Evolutionary conservation across 2,329 filamentous ascomycete genomes (phyloP).

Genomic region (Davidsoniella eucalypti): DNA sequence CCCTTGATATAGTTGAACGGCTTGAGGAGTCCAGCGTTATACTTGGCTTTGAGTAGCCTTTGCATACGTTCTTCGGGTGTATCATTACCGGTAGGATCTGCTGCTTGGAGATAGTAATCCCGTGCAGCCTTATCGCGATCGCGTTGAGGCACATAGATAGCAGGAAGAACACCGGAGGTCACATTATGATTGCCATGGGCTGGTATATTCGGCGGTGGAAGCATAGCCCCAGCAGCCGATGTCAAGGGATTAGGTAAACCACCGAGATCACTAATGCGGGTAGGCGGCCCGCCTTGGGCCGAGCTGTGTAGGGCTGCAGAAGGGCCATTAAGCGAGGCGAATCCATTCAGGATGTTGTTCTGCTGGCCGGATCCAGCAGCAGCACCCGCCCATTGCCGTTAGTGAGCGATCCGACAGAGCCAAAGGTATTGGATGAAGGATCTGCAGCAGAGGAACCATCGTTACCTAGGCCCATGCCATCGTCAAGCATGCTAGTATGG

Average conservation of each 20-base stretch:
- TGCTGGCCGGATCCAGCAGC: not conserved
- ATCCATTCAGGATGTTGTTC: constrained; percentile 2
- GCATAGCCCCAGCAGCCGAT: not conserved
- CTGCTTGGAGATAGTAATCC: constrained; percentile 94
- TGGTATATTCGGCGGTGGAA: not conserved
- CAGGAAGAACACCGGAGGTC: constrained; percentile 7
- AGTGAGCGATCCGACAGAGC: not conserved
- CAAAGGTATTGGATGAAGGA: constrained; percentile 15
- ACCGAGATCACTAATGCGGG: not conserved
- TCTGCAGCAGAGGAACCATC: constrained; percentile 16
- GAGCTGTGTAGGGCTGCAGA: not conserved
- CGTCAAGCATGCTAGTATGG: constrained; percentile 79
- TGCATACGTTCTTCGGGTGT: constrained; percentile 91
- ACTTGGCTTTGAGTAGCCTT: constrained; percentile 84
- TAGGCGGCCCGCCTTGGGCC: constrained; percentile 1
- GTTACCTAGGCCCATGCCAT: constrained; percentile 31
- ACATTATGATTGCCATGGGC: not conserved
- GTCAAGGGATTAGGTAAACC: not conserved
- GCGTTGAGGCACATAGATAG: constrained; percentile 12
- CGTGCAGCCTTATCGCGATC: constrained; percentile 50
- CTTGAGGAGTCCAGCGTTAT: constrained; percentile 83
- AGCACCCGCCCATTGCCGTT: not conserved
- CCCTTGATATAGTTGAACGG: constrained; percentile 98
- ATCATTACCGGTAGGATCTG: constrained; percentile 69
- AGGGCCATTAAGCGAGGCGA: constrained; percentile 3